Evolutionary conservation across 306 rosid genomes (phyloP).

Genomic region (Psophocarpus tetragonolobus): DNA sequence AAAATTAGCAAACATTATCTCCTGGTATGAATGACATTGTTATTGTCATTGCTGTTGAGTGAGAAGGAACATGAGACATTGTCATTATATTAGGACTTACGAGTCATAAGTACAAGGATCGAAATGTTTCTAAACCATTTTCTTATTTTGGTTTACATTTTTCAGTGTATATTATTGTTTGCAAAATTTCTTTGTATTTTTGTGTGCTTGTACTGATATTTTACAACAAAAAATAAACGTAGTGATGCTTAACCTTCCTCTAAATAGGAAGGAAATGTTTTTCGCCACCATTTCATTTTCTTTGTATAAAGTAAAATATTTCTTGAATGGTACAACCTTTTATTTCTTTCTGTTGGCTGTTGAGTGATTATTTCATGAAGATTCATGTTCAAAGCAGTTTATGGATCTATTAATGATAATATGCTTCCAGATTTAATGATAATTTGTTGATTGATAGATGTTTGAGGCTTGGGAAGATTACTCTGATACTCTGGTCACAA

Average conservation of each 20-base stretch:
- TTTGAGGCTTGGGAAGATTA: constrained; percentile 24
- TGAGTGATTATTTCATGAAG: constrained; percentile 11
- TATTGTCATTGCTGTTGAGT: background rate
- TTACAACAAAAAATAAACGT: background rate
- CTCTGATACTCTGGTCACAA: constrained; percentile 21
- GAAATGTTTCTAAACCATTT: background rate
- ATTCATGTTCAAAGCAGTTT: constrained; percentile 5
- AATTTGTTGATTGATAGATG: constrained; percentile 1
- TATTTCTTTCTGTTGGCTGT: no score
- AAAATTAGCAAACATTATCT: background rate
- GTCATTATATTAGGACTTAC: background rate
- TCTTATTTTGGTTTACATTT: constrained; percentile 20
- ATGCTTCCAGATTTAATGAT: constrained; percentile 11
- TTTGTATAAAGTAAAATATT: constrained; percentile 15
- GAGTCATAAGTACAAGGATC: background rate
- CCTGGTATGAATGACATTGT: background rate
- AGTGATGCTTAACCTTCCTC: background rate
- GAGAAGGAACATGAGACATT: background rate
- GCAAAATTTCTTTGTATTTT: background rate
- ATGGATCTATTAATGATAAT: constrained; percentile 10
- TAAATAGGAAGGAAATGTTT: background rate
- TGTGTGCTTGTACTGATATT: constrained; percentile 13
- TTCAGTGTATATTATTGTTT: background rate
- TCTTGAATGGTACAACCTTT: constrained; percentile 14
- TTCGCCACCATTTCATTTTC: background rate